Conservation (phyloP, 441 rosid genomes). For the Iberis amara region DNA sequence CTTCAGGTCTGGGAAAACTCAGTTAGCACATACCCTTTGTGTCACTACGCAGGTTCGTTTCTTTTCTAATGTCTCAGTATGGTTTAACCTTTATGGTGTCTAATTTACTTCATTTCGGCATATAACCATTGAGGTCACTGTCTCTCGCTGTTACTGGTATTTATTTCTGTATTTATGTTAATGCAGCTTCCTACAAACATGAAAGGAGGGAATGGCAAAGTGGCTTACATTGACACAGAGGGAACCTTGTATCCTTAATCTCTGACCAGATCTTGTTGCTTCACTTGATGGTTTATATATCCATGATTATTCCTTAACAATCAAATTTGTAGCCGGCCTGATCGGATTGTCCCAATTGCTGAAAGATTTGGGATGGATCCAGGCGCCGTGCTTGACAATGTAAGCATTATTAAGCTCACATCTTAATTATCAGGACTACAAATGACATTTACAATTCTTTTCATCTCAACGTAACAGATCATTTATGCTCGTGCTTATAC, state of each 20-base stretch:
- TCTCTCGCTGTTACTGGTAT: neutral
- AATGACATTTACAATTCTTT: neutral
- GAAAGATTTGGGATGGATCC: constrained; percentile 98
- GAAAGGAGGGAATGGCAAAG: constrained; percentile 93
- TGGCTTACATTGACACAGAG: constrained; percentile 83
- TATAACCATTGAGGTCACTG: too few species aligned
- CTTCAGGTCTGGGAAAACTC: constrained; percentile 89
- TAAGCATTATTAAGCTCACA: constrained; percentile 26
- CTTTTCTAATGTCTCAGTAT: neutral
- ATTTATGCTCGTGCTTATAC: constrained; percentile 83
- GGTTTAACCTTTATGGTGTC: neutral
- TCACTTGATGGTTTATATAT: neutral
- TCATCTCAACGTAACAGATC: constrained; percentile 47
- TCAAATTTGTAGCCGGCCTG: constrained; percentile 57
- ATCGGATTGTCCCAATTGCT: constrained; percentile 76
- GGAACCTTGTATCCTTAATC: constrained; percentile 76
- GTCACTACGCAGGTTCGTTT: constrained; percentile 77
- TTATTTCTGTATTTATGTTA: constrained; percentile 4
- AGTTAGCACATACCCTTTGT: constrained; percentile 89
- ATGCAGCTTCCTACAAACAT: constrained; percentile 80
- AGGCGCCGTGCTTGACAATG: constrained; percentile 92
- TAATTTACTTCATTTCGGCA: too few species aligned
- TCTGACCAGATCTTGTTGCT: neutral
- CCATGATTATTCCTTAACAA: constrained; percentile 37
- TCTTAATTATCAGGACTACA: constrained; percentile 9